These are phyloP conservation scores for Neurospora sp. DNA, from an alignment of 495 filamentous ascomycete genomes.

Conservation along the genomic window DNA sequence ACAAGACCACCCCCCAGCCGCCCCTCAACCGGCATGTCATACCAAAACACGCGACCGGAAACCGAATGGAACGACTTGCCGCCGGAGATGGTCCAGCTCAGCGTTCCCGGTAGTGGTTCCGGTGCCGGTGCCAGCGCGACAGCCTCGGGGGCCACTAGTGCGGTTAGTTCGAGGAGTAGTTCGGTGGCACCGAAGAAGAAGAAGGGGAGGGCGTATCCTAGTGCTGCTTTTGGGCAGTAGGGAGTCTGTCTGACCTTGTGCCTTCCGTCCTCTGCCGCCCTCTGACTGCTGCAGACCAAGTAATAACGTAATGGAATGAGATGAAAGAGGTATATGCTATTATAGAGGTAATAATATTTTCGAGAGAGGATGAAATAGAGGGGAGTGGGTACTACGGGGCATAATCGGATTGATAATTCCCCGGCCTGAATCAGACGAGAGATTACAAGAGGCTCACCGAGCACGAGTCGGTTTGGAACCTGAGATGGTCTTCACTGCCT, in stretches of 20 bases:
- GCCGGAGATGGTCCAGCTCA: conserved; percentile 33
- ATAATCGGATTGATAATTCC: neutral
- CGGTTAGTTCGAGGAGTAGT: conserved; percentile 39
- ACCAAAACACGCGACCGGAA: conserved; percentile 40
- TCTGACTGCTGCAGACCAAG: no score
- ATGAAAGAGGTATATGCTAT: neutral
- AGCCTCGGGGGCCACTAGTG: conserved; percentile 1
- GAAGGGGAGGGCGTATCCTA: conserved; percentile 40
- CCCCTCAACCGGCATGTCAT: conserved; percentile 27
- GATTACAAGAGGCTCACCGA: neutral
- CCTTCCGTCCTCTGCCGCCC: no score
- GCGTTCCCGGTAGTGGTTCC: neutral
- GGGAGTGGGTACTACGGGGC: neutral
- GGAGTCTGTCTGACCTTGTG: neutral
- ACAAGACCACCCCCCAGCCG: conserved; percentile 2
- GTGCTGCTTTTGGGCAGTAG: conserved; percentile 40
- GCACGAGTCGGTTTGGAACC: neutral
- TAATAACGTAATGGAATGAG: neutral
- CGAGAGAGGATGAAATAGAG: neutral
- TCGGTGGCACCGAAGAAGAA: conserved; percentile 32
- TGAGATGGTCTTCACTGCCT: neutral
- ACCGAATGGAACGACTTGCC: conserved; percentile 51
- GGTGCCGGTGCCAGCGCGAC: neutral
- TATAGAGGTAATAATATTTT: neutral
- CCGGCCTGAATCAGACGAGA: neutral